Evolutionary conservation across 352 stramenopile species (phyloP).

Genomic region (Phytophthora podocarpi): DNA sequence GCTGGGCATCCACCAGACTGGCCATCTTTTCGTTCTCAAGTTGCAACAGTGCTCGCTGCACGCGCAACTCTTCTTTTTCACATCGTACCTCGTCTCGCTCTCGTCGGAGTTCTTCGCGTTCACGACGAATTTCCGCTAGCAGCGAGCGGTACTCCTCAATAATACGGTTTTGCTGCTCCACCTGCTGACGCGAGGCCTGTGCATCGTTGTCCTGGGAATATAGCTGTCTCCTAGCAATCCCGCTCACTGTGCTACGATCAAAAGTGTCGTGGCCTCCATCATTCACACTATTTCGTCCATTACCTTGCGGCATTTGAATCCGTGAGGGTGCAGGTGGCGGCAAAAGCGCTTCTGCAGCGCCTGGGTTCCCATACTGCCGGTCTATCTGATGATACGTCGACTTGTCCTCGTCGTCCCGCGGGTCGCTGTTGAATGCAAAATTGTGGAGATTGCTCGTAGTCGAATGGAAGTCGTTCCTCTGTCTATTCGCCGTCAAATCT

Average conservation of each 20-base stretch:
- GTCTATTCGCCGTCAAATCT: constrained; percentile 7
- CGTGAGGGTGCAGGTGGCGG: constrained; percentile 31
- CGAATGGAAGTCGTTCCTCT: constrained; percentile 17
- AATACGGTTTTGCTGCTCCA: constrained; percentile 38
- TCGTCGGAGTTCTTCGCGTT: constrained; percentile 72
- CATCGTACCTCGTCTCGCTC: constrained; percentile 70
- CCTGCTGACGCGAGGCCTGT: constrained; percentile 19
- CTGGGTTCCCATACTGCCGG: constrained; percentile 11
- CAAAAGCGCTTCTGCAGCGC: constrained; percentile 11
- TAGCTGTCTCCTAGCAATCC: constrained; percentile 4
- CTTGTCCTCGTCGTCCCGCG: constrained; percentile 15
- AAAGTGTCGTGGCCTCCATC: constrained; percentile 17
- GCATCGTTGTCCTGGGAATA: constrained; percentile 20
- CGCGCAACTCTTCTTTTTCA: constrained; percentile 77
- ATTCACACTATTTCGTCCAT: constrained; percentile 7
- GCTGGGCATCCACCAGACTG: constrained; percentile 63
- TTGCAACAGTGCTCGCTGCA: constrained; percentile 67
- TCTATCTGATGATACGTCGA: constrained; percentile 23
- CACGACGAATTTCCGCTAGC: constrained; percentile 67
- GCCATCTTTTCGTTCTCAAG: constrained; percentile 81
- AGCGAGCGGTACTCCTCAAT: constrained; percentile 73
- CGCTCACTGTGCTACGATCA: constrained; percentile 3
- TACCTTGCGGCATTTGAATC: constrained; percentile 15
- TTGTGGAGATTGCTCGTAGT: constrained; percentile 14
- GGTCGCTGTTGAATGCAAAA: constrained; percentile 19